phyloP scores from a whole-genome alignment of 495 filamentous ascomycete species.

The Daldinia bambusicola region DNA sequence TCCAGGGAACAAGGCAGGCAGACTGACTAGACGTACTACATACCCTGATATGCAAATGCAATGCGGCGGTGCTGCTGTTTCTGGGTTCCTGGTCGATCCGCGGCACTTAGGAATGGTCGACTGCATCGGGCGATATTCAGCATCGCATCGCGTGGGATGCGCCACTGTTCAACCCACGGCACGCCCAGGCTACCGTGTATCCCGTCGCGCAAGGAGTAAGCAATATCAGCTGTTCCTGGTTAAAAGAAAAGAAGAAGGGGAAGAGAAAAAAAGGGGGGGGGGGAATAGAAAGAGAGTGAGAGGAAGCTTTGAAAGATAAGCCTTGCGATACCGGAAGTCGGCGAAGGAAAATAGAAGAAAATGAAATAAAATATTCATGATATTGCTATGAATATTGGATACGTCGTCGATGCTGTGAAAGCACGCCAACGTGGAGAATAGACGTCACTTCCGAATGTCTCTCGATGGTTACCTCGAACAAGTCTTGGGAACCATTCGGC shows the following conservation, averaged over 20 bases:
- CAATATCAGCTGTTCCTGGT: slow-evolving; percentile 24
- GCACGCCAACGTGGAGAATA: slow-evolving; percentile 16
- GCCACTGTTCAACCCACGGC: slow-evolving; percentile 21
- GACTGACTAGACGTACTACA: slow-evolving; percentile 14
- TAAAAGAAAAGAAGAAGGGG: neutral
- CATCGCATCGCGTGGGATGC: slow-evolving; percentile 15
- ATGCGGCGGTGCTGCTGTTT: slow-evolving; percentile 21
- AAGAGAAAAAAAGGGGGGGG: neutral
- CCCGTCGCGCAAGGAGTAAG: slow-evolving; percentile 14
- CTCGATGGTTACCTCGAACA: slow-evolving; percentile 37
- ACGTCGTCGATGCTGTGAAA: slow-evolving; percentile 19
- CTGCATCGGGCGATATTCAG: slow-evolving; percentile 25
- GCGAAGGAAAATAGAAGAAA: neutral
- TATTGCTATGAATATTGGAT: slow-evolving; percentile 24
- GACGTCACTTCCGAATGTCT: slow-evolving; percentile 43
- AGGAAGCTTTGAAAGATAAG: slow-evolving; percentile 2
- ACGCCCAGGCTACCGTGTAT: neutral
- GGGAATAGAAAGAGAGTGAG: neutral
- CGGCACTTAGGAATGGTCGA: slow-evolving; percentile 16
- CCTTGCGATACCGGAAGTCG: slow-evolving; percentile 39
- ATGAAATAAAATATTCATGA: neutral
- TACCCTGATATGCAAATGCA: neutral
- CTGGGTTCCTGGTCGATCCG: slow-evolving; percentile 13
- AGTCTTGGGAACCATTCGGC: slow-evolving; percentile 31
- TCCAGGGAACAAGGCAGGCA: neutral